Evolutionary conservation across 1,284 basidiomycete genomes (phyloP).

Genomic region (Hypsizygus ulmarius): DNA sequence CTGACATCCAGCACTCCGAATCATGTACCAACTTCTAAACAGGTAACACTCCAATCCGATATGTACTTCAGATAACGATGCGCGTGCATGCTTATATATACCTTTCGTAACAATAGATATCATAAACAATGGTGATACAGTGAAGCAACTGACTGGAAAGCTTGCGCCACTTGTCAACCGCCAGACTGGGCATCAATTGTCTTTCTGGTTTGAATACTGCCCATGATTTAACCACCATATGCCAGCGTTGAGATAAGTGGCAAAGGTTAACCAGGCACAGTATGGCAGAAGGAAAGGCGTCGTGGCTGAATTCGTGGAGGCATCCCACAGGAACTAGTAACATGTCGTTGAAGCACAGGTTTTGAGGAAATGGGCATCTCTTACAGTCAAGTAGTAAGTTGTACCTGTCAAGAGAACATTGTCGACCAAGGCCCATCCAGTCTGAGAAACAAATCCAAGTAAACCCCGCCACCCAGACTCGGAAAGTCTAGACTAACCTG

Average conservation of each 20-base stretch:
- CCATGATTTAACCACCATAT: slow-evolving; percentile 52
- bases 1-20: no score
- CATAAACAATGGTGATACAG: no score
- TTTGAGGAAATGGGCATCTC: slow-evolving; percentile 19
- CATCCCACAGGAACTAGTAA: slow-evolving; percentile 49
- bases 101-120: no score
- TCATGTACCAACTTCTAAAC: no score
- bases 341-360: background rate
- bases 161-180: no score
- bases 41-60: no score
- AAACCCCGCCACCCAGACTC: background rate
- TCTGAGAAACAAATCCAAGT: slow-evolving; percentile 27
- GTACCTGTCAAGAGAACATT: slow-evolving; percentile 59
- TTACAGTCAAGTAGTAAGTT: slow-evolving; percentile 62
- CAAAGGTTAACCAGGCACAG: slow-evolving; percentile 62
- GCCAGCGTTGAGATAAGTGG: slow-evolving; percentile 70
- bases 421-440: slow-evolving; percentile 59
- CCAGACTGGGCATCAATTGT: background rate
- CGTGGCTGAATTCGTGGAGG: slow-evolving; percentile 46
- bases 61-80: no score
- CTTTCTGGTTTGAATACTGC: background rate
- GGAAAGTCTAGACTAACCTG: slow-evolving; percentile 31
- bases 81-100: no score
- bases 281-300: slow-evolving; percentile 62
- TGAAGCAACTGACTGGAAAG: no score